Conservation (phyloP, 2,329 filamentous ascomycete genomes). For the Aspergillus ruber region DNA sequence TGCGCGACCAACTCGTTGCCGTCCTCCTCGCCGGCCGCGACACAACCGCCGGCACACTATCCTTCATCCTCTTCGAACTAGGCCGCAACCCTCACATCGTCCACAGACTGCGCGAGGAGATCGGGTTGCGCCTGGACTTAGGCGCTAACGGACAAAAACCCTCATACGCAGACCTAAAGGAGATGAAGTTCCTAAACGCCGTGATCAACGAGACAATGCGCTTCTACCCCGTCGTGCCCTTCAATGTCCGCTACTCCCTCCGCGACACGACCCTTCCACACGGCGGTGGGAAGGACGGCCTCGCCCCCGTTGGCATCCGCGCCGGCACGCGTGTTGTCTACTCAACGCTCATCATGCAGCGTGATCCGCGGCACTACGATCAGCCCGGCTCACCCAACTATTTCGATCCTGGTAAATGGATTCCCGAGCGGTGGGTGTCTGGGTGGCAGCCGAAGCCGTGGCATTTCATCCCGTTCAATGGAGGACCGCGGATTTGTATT, state of each 20-base stretch:
- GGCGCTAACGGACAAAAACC: constrained; percentile 42
- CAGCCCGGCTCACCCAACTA: constrained; percentile 29
- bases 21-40: constrained; percentile 76
- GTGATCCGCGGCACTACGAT: constrained; percentile 45
- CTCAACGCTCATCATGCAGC: constrained; percentile 49
- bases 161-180: constrained; percentile 75
- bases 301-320: constrained; percentile 40
- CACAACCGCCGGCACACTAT: constrained; percentile 75
- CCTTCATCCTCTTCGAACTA: constrained; percentile 78
- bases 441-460: constrained; percentile 48
- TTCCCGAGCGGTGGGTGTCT: constrained; percentile 47
- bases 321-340: constrained; percentile 46
- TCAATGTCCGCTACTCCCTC: constrained; percentile 68
- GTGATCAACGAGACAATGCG: constrained; percentile 72
- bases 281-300: constrained; percentile 49
- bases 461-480: constrained; percentile 52
- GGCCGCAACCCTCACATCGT: constrained; percentile 63
- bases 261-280: constrained; percentile 67
- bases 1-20: constrained; percentile 78
- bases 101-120: constrained; percentile 65
- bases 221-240: constrained; percentile 70
- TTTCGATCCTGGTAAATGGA: constrained; percentile 39
- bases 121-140: constrained; percentile 60
- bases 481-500: constrained; percentile 50
- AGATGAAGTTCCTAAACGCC: constrained; percentile 72